Conservation (phyloP, 2,329 filamentous ascomycete genomes). For the Aspergillus sp. region DNA sequence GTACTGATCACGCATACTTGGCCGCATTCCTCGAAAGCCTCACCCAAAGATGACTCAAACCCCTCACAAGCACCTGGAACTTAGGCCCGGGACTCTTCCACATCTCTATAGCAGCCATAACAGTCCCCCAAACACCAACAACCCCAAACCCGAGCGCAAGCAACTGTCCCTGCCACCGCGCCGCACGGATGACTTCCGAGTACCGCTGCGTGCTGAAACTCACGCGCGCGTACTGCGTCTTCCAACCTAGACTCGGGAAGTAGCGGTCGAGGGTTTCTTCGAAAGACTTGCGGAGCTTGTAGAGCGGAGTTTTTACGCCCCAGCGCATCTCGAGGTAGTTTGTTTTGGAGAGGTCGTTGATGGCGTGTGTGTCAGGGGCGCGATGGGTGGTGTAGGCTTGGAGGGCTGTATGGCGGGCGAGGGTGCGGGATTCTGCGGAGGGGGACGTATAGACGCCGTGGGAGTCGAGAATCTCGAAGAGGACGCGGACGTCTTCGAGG, state of each 20-base stretch:
- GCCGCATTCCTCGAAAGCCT: constrained; percentile 3
- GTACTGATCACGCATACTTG: neutral
- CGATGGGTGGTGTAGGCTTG: constrained; percentile 68
- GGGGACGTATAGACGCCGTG: constrained; percentile 41
- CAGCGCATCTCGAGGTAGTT: constrained; percentile 95
- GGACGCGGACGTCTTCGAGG: constrained; percentile 82
- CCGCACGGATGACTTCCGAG: constrained; percentile 67
- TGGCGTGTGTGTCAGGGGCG: constrained; percentile 72
- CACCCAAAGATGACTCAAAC: constrained; percentile 6
- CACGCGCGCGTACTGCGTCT: constrained; percentile 85
- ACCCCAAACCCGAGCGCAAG: constrained; percentile 39
- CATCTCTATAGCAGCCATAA: constrained; percentile 21
- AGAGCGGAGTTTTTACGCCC: constrained; percentile 69
- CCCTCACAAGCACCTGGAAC: constrained; percentile 9
- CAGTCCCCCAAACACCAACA: constrained; percentile 22
- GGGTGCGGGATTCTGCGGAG: constrained; percentile 17
- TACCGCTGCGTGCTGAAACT: constrained; percentile 93
- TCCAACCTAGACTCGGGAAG: constrained; percentile 73
- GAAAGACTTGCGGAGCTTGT: constrained; percentile 73
- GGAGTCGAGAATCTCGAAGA: constrained; percentile 75
- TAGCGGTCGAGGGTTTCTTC: constrained; percentile 77
- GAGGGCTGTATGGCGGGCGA: constrained; percentile 47
- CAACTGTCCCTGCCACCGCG: constrained; percentile 60
- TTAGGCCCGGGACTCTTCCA: constrained; percentile 23
- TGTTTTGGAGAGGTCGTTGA: constrained; percentile 82